These are phyloP conservation scores for Vitis hybrid DNA, from an alignment of 177 flowering plant species.

Conservation along the genomic window DNA sequence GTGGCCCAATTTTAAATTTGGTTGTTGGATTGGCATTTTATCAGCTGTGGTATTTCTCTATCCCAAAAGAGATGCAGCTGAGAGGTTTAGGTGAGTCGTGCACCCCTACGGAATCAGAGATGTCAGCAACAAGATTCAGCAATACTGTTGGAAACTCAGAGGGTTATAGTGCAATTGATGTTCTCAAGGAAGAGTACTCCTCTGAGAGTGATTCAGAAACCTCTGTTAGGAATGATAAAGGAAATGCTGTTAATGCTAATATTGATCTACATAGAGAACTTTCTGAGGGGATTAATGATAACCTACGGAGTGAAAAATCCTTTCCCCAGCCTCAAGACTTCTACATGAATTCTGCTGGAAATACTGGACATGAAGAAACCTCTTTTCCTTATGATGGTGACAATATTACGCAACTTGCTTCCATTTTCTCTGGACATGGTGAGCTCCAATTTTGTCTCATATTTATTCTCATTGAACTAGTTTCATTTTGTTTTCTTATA, in stretches of 20 bases:
- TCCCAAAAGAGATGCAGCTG: constrained; percentile 53
- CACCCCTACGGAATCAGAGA: constrained; percentile 24
- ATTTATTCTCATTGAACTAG: neutral
- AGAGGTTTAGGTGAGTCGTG: constrained; percentile 22
- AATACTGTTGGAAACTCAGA: constrained; percentile 21
- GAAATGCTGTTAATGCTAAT: constrained; percentile 3
- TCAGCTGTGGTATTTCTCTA: constrained; percentile 59
- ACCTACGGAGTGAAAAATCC: constrained; percentile 15
- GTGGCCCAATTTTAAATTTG: constrained; percentile 52
- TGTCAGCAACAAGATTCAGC: constrained; percentile 16
- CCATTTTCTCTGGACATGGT: constrained; percentile 45
- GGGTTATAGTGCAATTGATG: constrained; percentile 23
- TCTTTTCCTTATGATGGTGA: constrained; percentile 17
- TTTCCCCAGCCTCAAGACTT: constrained; percentile 23
- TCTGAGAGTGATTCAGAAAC: constrained; percentile 35
- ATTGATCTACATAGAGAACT: constrained; percentile 4
- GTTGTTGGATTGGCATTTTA: constrained; percentile 62
- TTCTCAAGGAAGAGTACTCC: constrained; percentile 18
- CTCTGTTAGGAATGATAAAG: constrained; percentile 50
- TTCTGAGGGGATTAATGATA: constrained; percentile 16
- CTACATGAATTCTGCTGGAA: constrained; percentile 37
- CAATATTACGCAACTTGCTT: constrained; percentile 20
- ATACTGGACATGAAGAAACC: constrained; percentile 18
- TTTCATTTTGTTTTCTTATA: neutral
- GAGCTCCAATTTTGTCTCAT: constrained; percentile 16